These are phyloP conservation scores for Dipodascopsis uninucleata DNA, from an alignment of 805 yeast species.

Conservation along the genomic window DNA sequence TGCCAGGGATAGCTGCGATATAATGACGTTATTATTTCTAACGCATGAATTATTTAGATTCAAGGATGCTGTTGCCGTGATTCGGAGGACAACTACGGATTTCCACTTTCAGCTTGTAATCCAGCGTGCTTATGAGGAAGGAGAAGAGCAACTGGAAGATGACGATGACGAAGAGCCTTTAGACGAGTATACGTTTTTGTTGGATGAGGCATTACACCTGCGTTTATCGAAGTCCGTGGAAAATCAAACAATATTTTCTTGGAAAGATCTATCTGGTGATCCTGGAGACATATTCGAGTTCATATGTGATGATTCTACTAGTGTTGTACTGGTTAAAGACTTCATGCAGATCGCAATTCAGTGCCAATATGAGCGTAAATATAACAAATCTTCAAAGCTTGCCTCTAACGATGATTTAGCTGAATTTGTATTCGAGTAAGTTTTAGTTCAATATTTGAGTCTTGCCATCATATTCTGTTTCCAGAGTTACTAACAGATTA, in stretches of 20 bases:
- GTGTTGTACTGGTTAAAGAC: conserved; percentile 50
- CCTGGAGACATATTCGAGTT: conserved; percentile 80
- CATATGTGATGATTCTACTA: conserved; percentile 54
- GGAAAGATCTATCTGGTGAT: conserved; percentile 87
- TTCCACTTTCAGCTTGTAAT: conserved; percentile 68
- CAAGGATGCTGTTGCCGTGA: conserved; percentile 71
- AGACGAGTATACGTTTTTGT: conserved; percentile 70
- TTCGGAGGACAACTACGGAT: conserved; percentile 63
- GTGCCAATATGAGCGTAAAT: conserved; percentile 75
- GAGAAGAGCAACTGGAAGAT: conserved; percentile 50
- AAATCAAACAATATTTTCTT: conserved; percentile 58
- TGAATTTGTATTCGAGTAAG: conserved; percentile 44
- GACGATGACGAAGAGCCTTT: conserved; percentile 43
- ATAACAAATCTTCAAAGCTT: conserved; percentile 43
- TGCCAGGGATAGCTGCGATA: not conserved
- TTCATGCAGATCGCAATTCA: conserved; percentile 61
- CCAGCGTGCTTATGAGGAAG: conserved; percentile 65
- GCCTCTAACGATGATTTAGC: conserved; percentile 48
- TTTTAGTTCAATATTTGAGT: not conserved
- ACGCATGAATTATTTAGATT: conserved; percentile 48
- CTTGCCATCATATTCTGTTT: no score
- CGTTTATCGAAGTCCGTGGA: conserved; percentile 50
- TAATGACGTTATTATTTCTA: not conserved
- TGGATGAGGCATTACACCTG: conserved; percentile 59
- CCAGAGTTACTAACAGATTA: no score